Evolutionary conservation across 2,329 filamentous ascomycete genomes (phyloP).

Genomic region (Cladophialophora psammophila): DNA sequence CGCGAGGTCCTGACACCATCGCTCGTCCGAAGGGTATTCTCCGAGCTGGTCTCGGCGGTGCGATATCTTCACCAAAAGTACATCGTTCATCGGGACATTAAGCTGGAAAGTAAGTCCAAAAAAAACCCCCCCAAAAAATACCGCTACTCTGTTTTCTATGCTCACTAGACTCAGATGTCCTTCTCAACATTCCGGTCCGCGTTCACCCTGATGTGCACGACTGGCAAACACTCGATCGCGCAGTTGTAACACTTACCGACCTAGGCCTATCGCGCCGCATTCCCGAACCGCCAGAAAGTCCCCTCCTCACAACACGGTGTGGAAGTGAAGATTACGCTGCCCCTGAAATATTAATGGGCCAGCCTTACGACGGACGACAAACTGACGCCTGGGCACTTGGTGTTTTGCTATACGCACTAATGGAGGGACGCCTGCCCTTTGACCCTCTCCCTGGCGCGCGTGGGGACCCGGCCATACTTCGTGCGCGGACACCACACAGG

Average conservation of each 20-base stretch:
- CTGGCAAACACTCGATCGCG: conserved; percentile 78
- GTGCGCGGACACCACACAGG: conserved; percentile 86
- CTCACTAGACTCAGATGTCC: conserved; percentile 69
- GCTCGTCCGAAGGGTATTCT: conserved; percentile 83
- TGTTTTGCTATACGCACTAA: conserved; percentile 88
- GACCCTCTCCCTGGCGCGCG: conserved; percentile 81
- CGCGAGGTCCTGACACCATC: conserved; percentile 70
- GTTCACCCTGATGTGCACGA: conserved; percentile 72
- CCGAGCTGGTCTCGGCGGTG: conserved; percentile 85
- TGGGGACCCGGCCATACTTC: conserved; percentile 75
- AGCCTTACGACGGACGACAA: conserved; percentile 88
- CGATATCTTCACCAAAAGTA: conserved; percentile 82
- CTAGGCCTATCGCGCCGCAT: conserved; percentile 88
- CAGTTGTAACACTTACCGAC: conserved; percentile 88
- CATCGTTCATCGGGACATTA: conserved; percentile 97
- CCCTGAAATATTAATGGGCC: conserved; percentile 93
- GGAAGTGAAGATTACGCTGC: conserved; percentile 97
- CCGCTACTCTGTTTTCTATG: conserved; percentile 9
- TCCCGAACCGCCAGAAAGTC: conserved; percentile 73
- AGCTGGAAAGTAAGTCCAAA: conserved; percentile 82
- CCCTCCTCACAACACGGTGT: conserved; percentile 90
- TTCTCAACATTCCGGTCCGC: conserved; percentile 79
- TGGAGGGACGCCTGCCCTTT: conserved; percentile 92
- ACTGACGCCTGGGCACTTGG: conserved; percentile 96
- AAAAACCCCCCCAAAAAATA: too few relatives aligned